phyloP scores from a whole-genome alignment of 345 rosid species.

The Heritiera littoralis region DNA sequence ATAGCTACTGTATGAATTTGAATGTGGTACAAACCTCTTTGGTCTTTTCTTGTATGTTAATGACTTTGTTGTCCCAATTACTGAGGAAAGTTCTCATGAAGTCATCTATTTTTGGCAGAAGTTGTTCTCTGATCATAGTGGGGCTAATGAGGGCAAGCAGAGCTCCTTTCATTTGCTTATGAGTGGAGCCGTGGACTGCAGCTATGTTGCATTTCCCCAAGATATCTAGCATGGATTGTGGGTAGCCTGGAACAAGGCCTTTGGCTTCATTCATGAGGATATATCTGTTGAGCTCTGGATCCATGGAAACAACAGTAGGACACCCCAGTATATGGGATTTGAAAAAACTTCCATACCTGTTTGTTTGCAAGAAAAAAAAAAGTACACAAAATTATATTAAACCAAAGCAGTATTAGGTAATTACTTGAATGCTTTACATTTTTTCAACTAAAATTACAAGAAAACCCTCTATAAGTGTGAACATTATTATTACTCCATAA shows the following conservation, averaged over 20 bases:
- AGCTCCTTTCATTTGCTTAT: conserved; percentile 87
- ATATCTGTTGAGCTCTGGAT: conserved; percentile 84
- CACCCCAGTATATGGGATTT: conserved; percentile 93
- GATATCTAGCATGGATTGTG: conserved; percentile 89
- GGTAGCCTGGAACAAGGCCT: conserved; percentile 96
- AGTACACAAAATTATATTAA: neutral
- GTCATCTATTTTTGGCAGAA: conserved; percentile 78
- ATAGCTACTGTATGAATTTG: neutral
- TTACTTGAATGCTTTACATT: too few relatives aligned
- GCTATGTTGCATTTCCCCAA: conserved; percentile 92
- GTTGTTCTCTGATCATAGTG: conserved; percentile 67
- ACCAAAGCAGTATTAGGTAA: neutral
- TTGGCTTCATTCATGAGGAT: conserved; percentile 85
- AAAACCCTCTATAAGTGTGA: conserved; percentile 12
- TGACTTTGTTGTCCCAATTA: conserved; percentile 50
- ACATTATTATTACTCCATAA: neutral
- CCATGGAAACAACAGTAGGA: conserved; percentile 94
- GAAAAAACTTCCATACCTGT: conserved; percentile 82
- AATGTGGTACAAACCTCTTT: conserved; percentile 53
- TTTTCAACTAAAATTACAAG: conserved; percentile 26
- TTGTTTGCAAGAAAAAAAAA: neutral
- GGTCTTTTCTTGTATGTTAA: conserved; percentile 53
- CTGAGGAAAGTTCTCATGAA: conserved; percentile 83
- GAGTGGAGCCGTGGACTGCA: conserved; percentile 89
- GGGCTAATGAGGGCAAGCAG: conserved; percentile 72